phyloP scores from a whole-genome alignment of 495 filamentous ascomycete genomes.

The Aspergillus steynii region DNA sequence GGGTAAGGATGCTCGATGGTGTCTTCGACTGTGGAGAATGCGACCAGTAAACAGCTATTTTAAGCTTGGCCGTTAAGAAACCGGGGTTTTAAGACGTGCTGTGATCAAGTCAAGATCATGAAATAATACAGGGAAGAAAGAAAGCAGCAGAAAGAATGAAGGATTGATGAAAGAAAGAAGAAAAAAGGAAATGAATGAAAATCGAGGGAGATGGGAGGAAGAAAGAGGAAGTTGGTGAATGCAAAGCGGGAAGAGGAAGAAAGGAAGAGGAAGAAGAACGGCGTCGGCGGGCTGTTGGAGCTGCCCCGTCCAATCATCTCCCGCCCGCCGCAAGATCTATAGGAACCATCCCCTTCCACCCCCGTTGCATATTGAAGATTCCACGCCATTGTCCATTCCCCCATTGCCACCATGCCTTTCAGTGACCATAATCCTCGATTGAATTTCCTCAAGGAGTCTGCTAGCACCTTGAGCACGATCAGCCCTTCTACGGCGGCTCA shows the following conservation, averaged over 20 bases:
- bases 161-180: neutral
- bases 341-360: neutral
- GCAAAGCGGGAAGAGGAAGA: neutral
- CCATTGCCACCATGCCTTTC: constrained; percentile 29
- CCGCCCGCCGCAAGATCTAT: neutral
- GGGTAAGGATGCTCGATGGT: neutral
- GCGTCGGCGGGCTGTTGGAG: neutral
- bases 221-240: neutral
- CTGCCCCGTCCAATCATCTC: neutral
- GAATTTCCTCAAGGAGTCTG: constrained; percentile 48
- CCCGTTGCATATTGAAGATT: neutral
- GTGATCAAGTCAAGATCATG: neutral
- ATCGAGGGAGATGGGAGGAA: constrained; percentile 5
- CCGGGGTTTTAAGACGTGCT: neutral
- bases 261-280: constrained; percentile 3
- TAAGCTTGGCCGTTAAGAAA: neutral
- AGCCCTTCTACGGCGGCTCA: constrained; percentile 53
- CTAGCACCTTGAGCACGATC: constrained; percentile 34
- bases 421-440: constrained; percentile 36
- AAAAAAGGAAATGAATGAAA: neutral
- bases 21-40: neutral
- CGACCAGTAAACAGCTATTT: neutral
- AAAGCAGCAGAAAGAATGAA: neutral
- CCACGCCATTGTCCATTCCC: neutral
- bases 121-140: neutral